Evolutionary conservation across 1,284 basidiomycete genomes (phyloP).

Genomic region (Sporisorium scitamineum): DNA sequence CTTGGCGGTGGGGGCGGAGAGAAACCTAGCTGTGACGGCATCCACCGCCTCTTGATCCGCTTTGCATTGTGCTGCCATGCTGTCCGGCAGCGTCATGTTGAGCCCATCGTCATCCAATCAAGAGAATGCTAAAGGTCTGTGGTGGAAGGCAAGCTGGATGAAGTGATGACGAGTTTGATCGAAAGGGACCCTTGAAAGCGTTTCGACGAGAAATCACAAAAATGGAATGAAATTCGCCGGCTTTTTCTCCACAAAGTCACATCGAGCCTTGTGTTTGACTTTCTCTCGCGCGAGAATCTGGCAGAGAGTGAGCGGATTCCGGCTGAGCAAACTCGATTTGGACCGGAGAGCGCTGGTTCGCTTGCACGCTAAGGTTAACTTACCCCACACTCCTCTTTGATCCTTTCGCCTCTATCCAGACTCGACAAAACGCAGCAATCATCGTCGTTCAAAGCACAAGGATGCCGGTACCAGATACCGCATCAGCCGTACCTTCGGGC

Average conservation of each 20-base stretch:
- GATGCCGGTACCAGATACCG: conserved; percentile 35
- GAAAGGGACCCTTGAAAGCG: conserved; percentile 6
- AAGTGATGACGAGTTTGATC: not conserved
- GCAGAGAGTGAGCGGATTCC: conserved; percentile 9
- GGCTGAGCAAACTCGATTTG: conserved; percentile 21
- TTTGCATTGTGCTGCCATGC: not conserved
- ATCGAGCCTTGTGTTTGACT: not conserved
- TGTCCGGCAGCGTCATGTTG: not conserved
- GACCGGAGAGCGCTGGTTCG: conserved; percentile 13
- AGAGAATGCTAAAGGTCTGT: not conserved
- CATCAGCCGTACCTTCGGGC: conserved; percentile 8
- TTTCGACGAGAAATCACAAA: not conserved
- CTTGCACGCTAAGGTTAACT: not conserved
- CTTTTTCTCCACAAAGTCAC: conserved; percentile 21
- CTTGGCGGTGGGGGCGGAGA: conserved; percentile 61
- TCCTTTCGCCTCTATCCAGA: not conserved
- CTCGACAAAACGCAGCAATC: not conserved
- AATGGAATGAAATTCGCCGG: conserved; percentile 9
- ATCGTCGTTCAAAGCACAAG: no score
- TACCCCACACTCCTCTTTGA: not conserved
- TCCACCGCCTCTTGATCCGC: conserved; percentile 25
- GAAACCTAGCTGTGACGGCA: conserved; percentile 50
- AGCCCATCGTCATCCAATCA: not conserved
- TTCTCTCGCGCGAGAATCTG: conserved; percentile 28
- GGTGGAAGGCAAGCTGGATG: not conserved